phyloP scores from a whole-genome alignment of 1,139 yeast species.

The Yamadazyma triangularis region DNA sequence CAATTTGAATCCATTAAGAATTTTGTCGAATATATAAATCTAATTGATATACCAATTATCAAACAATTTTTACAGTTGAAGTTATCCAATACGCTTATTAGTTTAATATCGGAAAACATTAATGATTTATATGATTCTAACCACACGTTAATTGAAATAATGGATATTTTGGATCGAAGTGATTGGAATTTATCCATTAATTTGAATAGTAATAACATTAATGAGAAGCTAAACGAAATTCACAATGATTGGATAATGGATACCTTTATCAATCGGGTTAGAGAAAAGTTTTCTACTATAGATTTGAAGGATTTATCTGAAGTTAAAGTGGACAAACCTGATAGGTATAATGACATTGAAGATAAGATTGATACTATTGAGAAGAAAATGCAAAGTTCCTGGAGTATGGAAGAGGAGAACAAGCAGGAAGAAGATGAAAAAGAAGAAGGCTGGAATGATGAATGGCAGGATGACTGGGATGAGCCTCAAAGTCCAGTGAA shows the following conservation, averaged over 20 bases:
- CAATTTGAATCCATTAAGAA: slow-evolving; percentile 17
- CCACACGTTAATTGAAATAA: slow-evolving; percentile 18
- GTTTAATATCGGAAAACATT: slow-evolving; percentile 27
- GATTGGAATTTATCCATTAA: slow-evolving; percentile 27
- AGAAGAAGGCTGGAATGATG: slow-evolving; percentile 17
- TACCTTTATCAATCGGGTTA: slow-evolving; percentile 20
- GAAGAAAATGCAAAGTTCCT: slow-evolving; percentile 11
- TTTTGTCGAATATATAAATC: slow-evolving; percentile 29
- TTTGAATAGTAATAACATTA: slow-evolving; percentile 8
- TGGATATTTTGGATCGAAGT: slow-evolving; percentile 17
- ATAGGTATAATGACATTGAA: slow-evolving; percentile 9
- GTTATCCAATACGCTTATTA: slow-evolving; percentile 26
- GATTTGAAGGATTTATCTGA: slow-evolving; percentile 10
- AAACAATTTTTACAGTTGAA: slow-evolving; percentile 26
- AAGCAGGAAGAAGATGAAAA: slow-evolving; percentile 8
- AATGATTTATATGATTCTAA: slow-evolving; percentile 17
- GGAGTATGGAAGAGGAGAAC: slow-evolving; percentile 10
- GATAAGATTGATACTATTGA: slow-evolving; percentile 11
- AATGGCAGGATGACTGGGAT: slow-evolving; percentile 23
- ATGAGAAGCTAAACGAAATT: slow-evolving; percentile 22
- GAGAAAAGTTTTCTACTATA: slow-evolving; percentile 13
- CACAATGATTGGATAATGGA: slow-evolving; percentile 29
- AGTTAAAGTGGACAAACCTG: slow-evolving; percentile 11
- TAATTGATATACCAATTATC: slow-evolving; percentile 18
- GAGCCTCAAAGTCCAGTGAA: slow-evolving; percentile 8